phyloP scores from a whole-genome alignment of 1,284 basidiomycete genomes.

The Ustilago sp. region DNA sequence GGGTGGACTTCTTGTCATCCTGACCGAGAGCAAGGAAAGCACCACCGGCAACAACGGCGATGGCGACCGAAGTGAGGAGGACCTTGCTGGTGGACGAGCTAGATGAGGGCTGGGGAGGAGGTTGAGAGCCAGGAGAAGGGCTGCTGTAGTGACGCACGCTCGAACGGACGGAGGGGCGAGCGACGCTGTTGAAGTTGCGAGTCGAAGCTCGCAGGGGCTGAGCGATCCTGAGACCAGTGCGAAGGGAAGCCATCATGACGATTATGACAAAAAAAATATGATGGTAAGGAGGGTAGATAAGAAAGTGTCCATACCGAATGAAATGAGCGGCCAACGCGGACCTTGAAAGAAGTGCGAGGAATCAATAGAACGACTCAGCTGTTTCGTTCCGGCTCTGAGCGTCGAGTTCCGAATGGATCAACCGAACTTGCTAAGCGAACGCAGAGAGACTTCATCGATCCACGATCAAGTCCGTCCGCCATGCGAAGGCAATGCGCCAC shows the following conservation, averaged over 20 bases:
- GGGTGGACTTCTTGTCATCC: constrained; percentile 47
- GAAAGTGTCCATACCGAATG: not conserved
- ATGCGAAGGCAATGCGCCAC: not conserved
- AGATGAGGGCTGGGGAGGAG: constrained; percentile 40
- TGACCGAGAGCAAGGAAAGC: constrained; percentile 46
- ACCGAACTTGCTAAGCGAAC: not conserved
- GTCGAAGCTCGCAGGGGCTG: constrained; percentile 41
- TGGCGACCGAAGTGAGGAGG: constrained; percentile 50
- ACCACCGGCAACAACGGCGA: constrained; percentile 49
- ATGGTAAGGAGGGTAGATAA: constrained; percentile 10
- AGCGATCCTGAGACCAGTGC: constrained; percentile 51
- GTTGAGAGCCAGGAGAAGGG: constrained; percentile 44
- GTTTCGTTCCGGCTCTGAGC: not conserved
- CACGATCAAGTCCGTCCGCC: not conserved
- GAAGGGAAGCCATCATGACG: constrained; percentile 51
- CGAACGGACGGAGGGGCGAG: constrained; percentile 40
- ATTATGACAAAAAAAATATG: not conserved
- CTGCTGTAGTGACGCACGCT: constrained; percentile 53
- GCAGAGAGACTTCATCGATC: not conserved
- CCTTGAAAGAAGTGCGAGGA: not conserved
- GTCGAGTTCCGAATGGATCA: constrained; percentile 2
- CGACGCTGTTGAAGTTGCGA: constrained; percentile 39
- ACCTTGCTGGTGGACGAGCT: constrained; percentile 49
- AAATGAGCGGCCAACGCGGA: not conserved
- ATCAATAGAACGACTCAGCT: not conserved